Conservation (phyloP, 2,329 filamentous ascomycete genomes). For the Cytospora chrysosperma region DNA sequence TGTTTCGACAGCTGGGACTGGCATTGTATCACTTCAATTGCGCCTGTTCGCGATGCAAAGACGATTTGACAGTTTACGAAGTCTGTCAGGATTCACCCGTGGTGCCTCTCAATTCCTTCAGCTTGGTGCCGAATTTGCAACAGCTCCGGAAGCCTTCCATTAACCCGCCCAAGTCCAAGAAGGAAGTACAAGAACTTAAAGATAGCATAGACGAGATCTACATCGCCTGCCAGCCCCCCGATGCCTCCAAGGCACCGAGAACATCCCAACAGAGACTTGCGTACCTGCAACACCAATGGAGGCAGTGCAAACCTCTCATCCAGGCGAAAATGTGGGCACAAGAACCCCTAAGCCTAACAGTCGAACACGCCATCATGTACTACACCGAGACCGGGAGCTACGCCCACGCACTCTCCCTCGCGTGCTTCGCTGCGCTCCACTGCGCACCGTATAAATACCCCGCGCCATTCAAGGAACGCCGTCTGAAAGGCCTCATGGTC, state of each 20-base stretch:
- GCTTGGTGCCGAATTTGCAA: slow-evolving; percentile 43
- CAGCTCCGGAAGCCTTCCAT: slow-evolving; percentile 35
- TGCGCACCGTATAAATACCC: slow-evolving; percentile 51
- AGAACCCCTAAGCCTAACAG: slow-evolving; percentile 46
- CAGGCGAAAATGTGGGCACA: slow-evolving; percentile 45
- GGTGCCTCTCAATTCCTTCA: slow-evolving; percentile 45
- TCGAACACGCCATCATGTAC: slow-evolving; percentile 46
- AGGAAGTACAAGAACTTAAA: slow-evolving; percentile 30
- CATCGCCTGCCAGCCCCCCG: slow-evolving; percentile 28
- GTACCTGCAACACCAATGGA: slow-evolving; percentile 38
- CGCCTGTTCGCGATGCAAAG: slow-evolving; percentile 47
- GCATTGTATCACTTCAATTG: slow-evolving; percentile 54
- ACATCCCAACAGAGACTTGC: slow-evolving; percentile 16
- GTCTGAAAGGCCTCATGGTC: slow-evolving; percentile 51
- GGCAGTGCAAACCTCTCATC: slow-evolving; percentile 39
- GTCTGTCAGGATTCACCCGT: slow-evolving; percentile 44
- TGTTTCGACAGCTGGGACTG: slow-evolving; percentile 44
- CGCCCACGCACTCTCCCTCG: slow-evolving; percentile 44
- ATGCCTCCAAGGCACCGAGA: slow-evolving; percentile 20
- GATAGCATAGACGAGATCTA: slow-evolving; percentile 34
- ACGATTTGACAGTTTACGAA: slow-evolving; percentile 55
- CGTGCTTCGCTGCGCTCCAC: slow-evolving; percentile 47
- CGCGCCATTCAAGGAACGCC: slow-evolving; percentile 49
- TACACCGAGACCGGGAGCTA: slow-evolving; percentile 44
- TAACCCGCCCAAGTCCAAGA: slow-evolving; percentile 29